A percentile compares a stretch with the other conserved stretches of the same genome.
Conservation (phyloP, 257 asterid genomes). For the Solanum rostratum region DNA sequence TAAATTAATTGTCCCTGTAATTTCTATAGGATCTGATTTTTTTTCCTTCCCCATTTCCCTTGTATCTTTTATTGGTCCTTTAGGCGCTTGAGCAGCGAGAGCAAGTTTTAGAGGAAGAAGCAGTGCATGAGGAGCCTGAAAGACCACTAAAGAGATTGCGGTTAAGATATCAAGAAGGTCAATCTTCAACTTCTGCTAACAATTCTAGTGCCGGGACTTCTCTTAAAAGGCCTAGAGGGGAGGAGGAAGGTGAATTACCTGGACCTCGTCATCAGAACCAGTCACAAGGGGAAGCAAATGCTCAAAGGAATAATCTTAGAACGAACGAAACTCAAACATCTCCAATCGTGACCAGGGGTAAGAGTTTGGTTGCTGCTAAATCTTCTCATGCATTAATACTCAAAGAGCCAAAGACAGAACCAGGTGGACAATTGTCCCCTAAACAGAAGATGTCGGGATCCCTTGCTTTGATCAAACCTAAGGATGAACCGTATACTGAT, state of each 20-base stretch:
- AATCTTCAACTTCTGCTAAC: slow-evolving; percentile 15
- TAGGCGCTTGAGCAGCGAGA: slow-evolving; percentile 8
- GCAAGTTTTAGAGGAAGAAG: slow-evolving; percentile 33
- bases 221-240: slow-evolving; percentile 41
- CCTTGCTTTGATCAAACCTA: slow-evolving; percentile 31
- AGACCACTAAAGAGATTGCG: slow-evolving; percentile 59
- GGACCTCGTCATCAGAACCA: slow-evolving; percentile 12
- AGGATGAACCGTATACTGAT: slow-evolving; percentile 49
- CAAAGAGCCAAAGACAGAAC: slow-evolving; percentile 28
- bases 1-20: background rate
- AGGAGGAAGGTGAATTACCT: slow-evolving; percentile 35
- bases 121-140: slow-evolving; percentile 35
- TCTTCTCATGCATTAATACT: slow-evolving; percentile 17
- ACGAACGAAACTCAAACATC: background rate
- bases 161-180: slow-evolving; percentile 33
- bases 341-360: slow-evolving; percentile 1
- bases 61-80: background rate
- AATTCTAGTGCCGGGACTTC: slow-evolving; percentile 11
- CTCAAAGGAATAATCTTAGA: slow-evolving; percentile 12
- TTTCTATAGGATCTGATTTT: background rate
- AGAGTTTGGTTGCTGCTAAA: slow-evolving; percentile 11
- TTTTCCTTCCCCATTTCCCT: background rate
- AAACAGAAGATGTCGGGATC: slow-evolving; percentile 11
- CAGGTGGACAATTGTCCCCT: slow-evolving; percentile 4
- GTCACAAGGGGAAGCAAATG: slow-evolving; percentile 3